Conservation (phyloP, 148 eudicot species). For the Rhododendron kiyosumense region DNA sequence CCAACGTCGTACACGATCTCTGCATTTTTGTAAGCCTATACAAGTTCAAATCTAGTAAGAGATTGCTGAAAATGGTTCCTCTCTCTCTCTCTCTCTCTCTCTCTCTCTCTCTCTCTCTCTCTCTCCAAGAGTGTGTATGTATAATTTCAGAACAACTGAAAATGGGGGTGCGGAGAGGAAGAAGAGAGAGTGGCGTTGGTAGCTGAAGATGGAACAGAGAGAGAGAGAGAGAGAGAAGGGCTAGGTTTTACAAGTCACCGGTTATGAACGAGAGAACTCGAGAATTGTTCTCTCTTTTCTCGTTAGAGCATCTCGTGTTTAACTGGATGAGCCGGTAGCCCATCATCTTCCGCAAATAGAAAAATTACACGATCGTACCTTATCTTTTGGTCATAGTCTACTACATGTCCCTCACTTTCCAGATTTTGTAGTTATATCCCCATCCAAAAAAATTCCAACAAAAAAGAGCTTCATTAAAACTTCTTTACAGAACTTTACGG, state of each 20-base stretch:
- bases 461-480: too few species aligned
- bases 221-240: neutral
- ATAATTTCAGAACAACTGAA: neutral
- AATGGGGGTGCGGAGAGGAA: neutral
- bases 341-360: neutral
- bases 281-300: too few species aligned
- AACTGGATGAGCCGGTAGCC: neutral
- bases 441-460: too few species aligned
- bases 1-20: constrained; percentile 18
- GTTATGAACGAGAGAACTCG: neutral
- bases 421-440: neutral
- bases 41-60: neutral
- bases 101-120: neutral
- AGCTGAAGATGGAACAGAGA: too few species aligned
- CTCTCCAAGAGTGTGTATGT: neutral
- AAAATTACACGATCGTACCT: neutral
- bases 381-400: neutral
- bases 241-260: constrained; percentile 9
- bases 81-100: neutral
- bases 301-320: neutral
- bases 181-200: neutral
- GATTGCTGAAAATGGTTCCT: neutral
- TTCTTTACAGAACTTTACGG: too few species aligned
- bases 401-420: neutral
- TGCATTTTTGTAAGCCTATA: constrained; percentile 25